These are phyloP conservation scores for Athelia psychrophila DNA, from an alignment of 1,284 basidiomycete species.

Conservation along the genomic window DNA sequence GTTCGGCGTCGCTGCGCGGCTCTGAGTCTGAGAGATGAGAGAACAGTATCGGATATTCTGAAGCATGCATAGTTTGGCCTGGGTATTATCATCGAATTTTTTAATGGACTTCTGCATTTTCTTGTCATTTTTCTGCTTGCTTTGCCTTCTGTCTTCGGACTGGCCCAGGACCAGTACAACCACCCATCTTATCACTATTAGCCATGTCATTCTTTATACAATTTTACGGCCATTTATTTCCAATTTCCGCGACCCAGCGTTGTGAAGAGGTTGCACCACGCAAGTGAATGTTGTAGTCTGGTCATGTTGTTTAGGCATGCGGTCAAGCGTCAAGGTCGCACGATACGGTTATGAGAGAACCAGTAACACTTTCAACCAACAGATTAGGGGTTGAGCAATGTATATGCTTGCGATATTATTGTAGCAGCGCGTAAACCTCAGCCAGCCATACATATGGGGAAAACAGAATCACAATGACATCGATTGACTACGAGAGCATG, in stretches of 20 bases:
- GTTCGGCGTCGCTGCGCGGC: constrained; percentile 14
- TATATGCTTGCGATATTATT: too few species aligned
- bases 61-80: background rate
- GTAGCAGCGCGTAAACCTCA: too few species aligned
- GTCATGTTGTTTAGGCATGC: background rate
- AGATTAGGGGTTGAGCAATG: too few species aligned
- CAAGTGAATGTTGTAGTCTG: background rate
- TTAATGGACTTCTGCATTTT: constrained; percentile 2
- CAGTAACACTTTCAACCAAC: too few species aligned
- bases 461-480: too few species aligned
- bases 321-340: too few species aligned
- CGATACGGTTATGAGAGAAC: too few species aligned
- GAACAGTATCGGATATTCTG: background rate
- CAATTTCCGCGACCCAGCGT: background rate
- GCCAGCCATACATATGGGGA: too few species aligned
- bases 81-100: background rate
- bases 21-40: background rate
- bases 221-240: background rate
- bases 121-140: background rate
- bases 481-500: too few species aligned
- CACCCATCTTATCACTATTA: background rate
- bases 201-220: background rate
- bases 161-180: background rate
- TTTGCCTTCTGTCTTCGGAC: background rate
- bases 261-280: background rate